These are phyloP conservation scores for Zalaria obscura DNA, from an alignment of 2,329 filamentous ascomycete genomes.

Conservation along the genomic window DNA sequence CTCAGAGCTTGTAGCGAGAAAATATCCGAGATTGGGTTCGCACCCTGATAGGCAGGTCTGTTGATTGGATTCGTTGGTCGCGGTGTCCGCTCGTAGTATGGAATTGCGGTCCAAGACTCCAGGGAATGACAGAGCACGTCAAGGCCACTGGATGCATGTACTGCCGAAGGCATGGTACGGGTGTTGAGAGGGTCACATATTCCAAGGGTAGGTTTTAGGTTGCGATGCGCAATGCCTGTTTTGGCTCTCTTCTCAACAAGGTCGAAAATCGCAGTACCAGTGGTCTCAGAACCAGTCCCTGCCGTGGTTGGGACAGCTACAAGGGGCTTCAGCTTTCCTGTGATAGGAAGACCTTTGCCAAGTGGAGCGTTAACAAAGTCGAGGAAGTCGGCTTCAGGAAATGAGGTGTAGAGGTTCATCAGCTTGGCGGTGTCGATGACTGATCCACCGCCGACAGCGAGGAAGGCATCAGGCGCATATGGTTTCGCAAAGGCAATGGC, in stretches of 20 bases:
- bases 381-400: conserved; percentile 83
- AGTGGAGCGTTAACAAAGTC: conserved; percentile 96
- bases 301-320: conserved; percentile 77
- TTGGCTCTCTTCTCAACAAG: conserved; percentile 80
- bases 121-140: conserved; percentile 92
- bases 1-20: conserved; percentile 80
- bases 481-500: conserved; percentile 79
- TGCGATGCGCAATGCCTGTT: conserved; percentile 89
- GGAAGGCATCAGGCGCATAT: conserved; percentile 71
- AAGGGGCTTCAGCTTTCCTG: conserved; percentile 55
- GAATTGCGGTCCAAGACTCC: conserved; percentile 96
- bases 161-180: conserved; percentile 84
- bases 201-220: conserved; percentile 86
- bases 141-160: conserved; percentile 80
- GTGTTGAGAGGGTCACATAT: conserved; percentile 84
- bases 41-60: conserved; percentile 87
- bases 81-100: conserved; percentile 73
- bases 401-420: conserved; percentile 91
- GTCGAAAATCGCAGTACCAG: conserved; percentile 95
- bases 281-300: conserved; percentile 84
- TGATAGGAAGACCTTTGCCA: conserved; percentile 68
- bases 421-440: conserved; percentile 98
- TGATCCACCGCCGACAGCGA: conserved; percentile 82
- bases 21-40: conserved; percentile 94
- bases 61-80: conserved; percentile 80